phyloP scores from a whole-genome alignment of 306 rosid genomes.

The Prunus persica region Prunus_persica_NCBIv2 NC_034009.1:2969501-2970000 shows the following conservation, averaged over 20 bases:
- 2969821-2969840: not conserved
- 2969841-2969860: not conserved
- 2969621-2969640: not conserved
- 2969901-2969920: slow-evolving; percentile 18
- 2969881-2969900: not conserved
- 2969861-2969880: not conserved
- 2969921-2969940: slow-evolving; percentile 38
- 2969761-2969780: slow-evolving; percentile 92
- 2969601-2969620: not conserved
- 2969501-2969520: not conserved
- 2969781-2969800: slow-evolving; percentile 73
- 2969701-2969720: slow-evolving; percentile 86
- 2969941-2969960: slow-evolving; percentile 16
- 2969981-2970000: not conserved
- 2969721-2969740: slow-evolving; percentile 79
- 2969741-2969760: slow-evolving; percentile 93
- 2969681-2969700: slow-evolving; percentile 74
- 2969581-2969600: too few species aligned
- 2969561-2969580: not conserved
- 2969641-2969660: not conserved
- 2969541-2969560: not conserved
- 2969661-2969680: not conserved
- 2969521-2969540: not conserved
- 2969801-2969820: not conserved
- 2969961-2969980: not conserved